Conservation (phyloP, 768 basidiomycete genomes). For the Lyophyllum decastes region DNA sequence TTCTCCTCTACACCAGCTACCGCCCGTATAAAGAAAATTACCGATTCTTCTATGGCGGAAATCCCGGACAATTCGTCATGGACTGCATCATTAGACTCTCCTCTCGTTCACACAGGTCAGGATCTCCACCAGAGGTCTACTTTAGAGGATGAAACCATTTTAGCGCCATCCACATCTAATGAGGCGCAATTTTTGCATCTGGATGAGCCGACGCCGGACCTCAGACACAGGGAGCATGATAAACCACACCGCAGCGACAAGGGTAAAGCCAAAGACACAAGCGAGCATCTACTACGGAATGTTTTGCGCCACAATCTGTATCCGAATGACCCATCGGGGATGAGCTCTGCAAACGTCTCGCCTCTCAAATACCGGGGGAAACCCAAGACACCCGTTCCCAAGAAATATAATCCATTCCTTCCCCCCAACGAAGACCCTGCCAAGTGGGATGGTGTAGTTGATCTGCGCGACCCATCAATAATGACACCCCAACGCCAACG, state of each 20-base stretch:
- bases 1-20: constrained; percentile 81
- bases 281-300: constrained; percentile 45
- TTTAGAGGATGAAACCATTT: constrained; percentile 36
- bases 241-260: constrained; percentile 30
- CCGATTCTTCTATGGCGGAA: constrained; percentile 39
- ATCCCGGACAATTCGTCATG: constrained; percentile 60
- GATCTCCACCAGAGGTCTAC: constrained; percentile 61
- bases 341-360: constrained; percentile 36
- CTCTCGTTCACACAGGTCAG: constrained; percentile 65
- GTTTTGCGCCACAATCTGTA: constrained; percentile 55
- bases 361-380: constrained; percentile 54
- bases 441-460: constrained; percentile 74
- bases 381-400: constrained; percentile 57
- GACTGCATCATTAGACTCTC: constrained; percentile 74
- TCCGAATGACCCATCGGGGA: constrained; percentile 39
- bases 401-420: constrained; percentile 62
- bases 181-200: constrained; percentile 19
- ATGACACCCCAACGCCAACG: constrained; percentile 43
- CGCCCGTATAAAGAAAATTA: constrained; percentile 33
- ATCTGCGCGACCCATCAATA: constrained; percentile 61
- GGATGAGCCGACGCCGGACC: constrained; percentile 22
- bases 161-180: constrained; percentile 12
- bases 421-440: constrained; percentile 48
- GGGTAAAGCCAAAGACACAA: constrained; percentile 48
- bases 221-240: constrained; percentile 12